Percentiles rank a stretch among this genome's conserved stretches.
These are phyloP conservation scores for Tylopilus felleus DNA, from an alignment of 768 basidiomycete genomes.

Conservation along the genomic window DNA sequence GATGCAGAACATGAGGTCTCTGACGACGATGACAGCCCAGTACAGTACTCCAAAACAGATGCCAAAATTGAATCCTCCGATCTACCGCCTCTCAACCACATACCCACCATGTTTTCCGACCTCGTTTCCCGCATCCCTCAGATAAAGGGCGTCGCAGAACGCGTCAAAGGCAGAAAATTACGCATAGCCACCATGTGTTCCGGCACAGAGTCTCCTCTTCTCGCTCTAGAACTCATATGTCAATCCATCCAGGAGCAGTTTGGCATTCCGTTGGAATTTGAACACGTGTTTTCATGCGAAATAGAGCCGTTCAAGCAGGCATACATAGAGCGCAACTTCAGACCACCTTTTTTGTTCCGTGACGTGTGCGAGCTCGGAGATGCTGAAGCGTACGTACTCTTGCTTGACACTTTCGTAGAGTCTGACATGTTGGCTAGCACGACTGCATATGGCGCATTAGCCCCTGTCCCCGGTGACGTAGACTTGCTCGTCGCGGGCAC, in stretches of 20 bases:
- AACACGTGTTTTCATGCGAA: constrained; percentile 96
- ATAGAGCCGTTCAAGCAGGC: constrained; percentile 98
- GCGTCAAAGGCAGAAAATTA: constrained; percentile 73
- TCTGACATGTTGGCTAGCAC: constrained; percentile 46
- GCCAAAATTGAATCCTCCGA: constrained; percentile 51
- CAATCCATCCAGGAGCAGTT: constrained; percentile 70
- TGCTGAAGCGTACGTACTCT: constrained; percentile 61
- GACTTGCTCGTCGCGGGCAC: constrained; percentile 92
- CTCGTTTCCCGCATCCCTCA: constrained; percentile 63
- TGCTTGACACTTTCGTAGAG: neutral
- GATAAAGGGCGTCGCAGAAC: constrained; percentile 63
- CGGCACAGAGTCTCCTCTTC: constrained; percentile 91
- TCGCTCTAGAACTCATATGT: constrained; percentile 83
- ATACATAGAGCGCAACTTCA: constrained; percentile 95
- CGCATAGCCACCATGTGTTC: constrained; percentile 98
- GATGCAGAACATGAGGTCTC: constrained; percentile 33
- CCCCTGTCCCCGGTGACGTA: constrained; percentile 83
- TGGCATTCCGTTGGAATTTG: constrained; percentile 61
- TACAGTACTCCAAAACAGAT: constrained; percentile 36
- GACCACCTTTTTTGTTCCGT: constrained; percentile 86
- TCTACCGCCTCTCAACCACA: constrained; percentile 73
- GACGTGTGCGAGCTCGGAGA: constrained; percentile 90
- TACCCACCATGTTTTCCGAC: constrained; percentile 73
- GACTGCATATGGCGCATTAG: constrained; percentile 88
- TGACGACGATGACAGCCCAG: constrained; percentile 31